phyloP scores from a whole-genome alignment of 106 monocot genomes.

The Acorus calamus region DNA sequence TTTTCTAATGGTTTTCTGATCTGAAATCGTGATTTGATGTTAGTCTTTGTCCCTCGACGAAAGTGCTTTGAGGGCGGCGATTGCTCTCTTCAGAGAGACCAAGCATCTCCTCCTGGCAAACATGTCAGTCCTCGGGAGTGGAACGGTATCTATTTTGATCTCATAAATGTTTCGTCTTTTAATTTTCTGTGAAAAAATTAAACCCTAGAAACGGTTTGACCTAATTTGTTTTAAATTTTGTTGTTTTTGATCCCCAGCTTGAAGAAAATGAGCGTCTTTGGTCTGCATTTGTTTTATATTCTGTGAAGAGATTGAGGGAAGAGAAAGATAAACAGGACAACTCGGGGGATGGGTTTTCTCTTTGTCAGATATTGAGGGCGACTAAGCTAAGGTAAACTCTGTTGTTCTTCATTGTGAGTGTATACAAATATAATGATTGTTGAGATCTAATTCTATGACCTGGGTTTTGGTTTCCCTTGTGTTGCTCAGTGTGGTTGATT shows the following conservation, averaged over 20 bases:
- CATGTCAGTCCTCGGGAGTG: conserved; percentile 56
- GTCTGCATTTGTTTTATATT: conserved; percentile 77
- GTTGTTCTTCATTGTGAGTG: not conserved
- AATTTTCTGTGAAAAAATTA: too few species aligned
- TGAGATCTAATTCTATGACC: not conserved
- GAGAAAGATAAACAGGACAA: conserved; percentile 25
- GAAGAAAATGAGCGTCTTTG: conserved; percentile 80
- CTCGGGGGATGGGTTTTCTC: conserved; percentile 28
- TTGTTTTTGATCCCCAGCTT: conserved; percentile 34
- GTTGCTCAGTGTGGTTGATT: conserved; percentile 52
- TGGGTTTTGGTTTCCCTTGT: not conserved
- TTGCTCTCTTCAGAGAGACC: conserved; percentile 54
- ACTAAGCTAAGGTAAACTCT: conserved; percentile 53
- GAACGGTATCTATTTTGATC: conserved; percentile 31
- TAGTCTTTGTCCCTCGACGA: conserved; percentile 33
- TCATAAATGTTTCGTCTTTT: too few species aligned
- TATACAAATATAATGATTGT: not conserved
- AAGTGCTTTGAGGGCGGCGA: conserved; percentile 39
- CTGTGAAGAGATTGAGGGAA: conserved; percentile 43
- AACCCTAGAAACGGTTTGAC: not conserved
- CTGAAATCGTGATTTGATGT: not conserved
- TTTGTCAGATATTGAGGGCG: conserved; percentile 66
- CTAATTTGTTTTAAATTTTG: conserved; percentile 2
- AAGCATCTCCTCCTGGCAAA: conserved; percentile 41
- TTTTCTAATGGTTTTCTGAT: not conserved